These are phyloP conservation scores for Parascedosporium putredinis DNA, from an alignment of 2,329 filamentous ascomycete species.

Conservation along the genomic window DNA sequence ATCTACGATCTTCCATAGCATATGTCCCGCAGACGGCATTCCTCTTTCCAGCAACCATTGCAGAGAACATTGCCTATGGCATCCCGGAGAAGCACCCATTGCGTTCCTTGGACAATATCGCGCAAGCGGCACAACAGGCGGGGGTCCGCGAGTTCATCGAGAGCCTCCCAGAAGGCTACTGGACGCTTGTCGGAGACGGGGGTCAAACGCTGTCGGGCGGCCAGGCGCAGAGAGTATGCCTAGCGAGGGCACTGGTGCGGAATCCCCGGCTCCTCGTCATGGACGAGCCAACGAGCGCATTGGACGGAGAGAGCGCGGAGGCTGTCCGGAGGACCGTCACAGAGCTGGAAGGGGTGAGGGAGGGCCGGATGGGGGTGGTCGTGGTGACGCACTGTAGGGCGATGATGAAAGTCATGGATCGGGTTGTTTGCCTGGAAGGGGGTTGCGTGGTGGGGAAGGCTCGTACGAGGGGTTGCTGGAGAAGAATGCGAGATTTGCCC, in stretches of 20 bases:
- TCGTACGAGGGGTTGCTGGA: constrained; percentile 49
- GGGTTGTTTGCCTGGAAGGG: constrained; percentile 62
- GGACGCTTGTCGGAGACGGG: constrained; percentile 66
- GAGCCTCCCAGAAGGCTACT: constrained; percentile 57
- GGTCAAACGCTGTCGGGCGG: constrained; percentile 67
- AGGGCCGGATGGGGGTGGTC: constrained; percentile 53
- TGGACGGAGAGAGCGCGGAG: constrained; percentile 60
- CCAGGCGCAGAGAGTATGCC: constrained; percentile 70
- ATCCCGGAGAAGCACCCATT: constrained; percentile 44
- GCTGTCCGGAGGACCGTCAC: constrained; percentile 53
- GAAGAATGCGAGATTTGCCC: constrained; percentile 33
- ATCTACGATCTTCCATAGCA: constrained; percentile 50
- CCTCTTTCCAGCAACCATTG: constrained; percentile 68
- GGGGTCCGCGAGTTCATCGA: constrained; percentile 63
- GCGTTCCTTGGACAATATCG: constrained; percentile 32
- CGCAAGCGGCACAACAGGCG: constrained; percentile 37
- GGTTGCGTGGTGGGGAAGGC: constrained; percentile 58
- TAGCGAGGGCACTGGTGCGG: constrained; percentile 68
- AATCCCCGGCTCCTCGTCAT: constrained; percentile 64
- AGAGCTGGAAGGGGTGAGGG: constrained; percentile 26
- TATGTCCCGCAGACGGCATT: constrained; percentile 63
- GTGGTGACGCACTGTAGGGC: constrained; percentile 72
- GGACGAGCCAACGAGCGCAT: constrained; percentile 76
- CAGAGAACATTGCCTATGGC: constrained; percentile 76
- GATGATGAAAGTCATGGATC: constrained; percentile 77